Base-by-base conservation (phyloP, 2,329 filamentous ascomycete species). In the Shiraia sp. region DNA sequence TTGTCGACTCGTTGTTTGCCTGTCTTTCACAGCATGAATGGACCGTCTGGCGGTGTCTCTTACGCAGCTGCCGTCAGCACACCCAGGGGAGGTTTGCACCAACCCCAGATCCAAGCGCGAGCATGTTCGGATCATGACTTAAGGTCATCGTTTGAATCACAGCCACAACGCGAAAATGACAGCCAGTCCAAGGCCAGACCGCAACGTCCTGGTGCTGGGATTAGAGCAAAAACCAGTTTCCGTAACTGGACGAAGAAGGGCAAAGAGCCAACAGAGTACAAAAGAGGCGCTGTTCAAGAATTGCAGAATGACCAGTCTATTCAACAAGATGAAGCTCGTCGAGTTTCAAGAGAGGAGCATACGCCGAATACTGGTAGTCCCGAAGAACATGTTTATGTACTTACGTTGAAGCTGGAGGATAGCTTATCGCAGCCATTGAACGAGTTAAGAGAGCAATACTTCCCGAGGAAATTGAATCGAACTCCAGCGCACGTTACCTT, bases 401-500 rank as follows among this genome's bases (percentile, higher is more conserved):
- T 76, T 6, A 76, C 72, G 4, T 57, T 76, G 6, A 59, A 64
- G 30, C 67, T 72, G 8, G 70, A 71, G 22, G 54, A 66, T 10
- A 59, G 58, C 4, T 61, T 73, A 36, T 63, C 71, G 12, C 49
- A 61, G 7, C 66, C 66, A 3, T 65, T 76, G 56, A 71, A 71
- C 29, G 47, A 53, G 4, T 52, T 74, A 30, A 63, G 73, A 19
- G 59, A 65, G 13, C 50, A 59, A 19, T 71, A 74, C 53, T 76
- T 75, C 34, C 73, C 72, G 0, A 57, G 55, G n/a, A 59, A 61
- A 8, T 52, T 74, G 42, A 75, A 75, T 49, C 68, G 69, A 27
- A 68, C 70, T 1, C 67, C 66, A 2, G 72, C 72, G 4, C 72
- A 76, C 45, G 48, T 76, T 13, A 75, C 72, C 1, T 61, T 75